Evolutionary conservation across 192 early-diverging fungal species (phyloP), one percentile per base, ranked within the genome.

Genomic region (Coemansia sp.): DNA sequence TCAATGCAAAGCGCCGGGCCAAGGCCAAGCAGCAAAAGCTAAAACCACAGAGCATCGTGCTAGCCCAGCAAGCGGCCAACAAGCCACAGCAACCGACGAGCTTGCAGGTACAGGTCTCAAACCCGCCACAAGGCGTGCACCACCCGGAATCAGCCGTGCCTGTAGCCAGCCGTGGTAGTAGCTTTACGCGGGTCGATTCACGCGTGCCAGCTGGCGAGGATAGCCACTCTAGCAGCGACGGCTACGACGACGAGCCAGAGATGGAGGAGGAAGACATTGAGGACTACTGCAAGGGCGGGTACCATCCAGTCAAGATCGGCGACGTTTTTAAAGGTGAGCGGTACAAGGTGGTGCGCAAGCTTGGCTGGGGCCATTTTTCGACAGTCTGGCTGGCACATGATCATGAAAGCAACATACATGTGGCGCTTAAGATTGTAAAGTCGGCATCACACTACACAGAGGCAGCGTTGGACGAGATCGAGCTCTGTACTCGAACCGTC

Each of bases 321-420:
- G 96, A 99, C 62, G 59, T 42, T 18, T 95, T 91, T 71, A 88
- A 91, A 43, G 86, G 90, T 13, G 84, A 85, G 7, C 86, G 90
- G 21, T 99, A 99, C 78, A 82, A 73, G n/a, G 84, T 97, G 21
- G 69, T 96, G 40, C 87, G 92, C 62, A 99, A 99, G 75, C 88
- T 99, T 35, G 96, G 96, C 16, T 99, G 96, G 96, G 96, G 96
- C 14, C 96, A 99, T 66, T 99, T 99, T 67, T 95, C 93, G 24
- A 99, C 96, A 0, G 96, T 99, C 9, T 99, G 96, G 96, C 86
- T 99, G 48, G 92, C 90, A 11, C 83, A 85, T 56, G 94, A 98
- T 73, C 71, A 72, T 62, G 79, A 84, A 86, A 84, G 73, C 20
- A 82, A 89, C 58, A 89, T 88, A 2, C 93, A 94, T 68, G 93